A percentile compares a stretch with the other conserved stretches of the same genome.
These are phyloP conservation scores for Torulaspora quercuum DNA, from an alignment of 805 yeast species.

Conservation along the genomic window DNA sequence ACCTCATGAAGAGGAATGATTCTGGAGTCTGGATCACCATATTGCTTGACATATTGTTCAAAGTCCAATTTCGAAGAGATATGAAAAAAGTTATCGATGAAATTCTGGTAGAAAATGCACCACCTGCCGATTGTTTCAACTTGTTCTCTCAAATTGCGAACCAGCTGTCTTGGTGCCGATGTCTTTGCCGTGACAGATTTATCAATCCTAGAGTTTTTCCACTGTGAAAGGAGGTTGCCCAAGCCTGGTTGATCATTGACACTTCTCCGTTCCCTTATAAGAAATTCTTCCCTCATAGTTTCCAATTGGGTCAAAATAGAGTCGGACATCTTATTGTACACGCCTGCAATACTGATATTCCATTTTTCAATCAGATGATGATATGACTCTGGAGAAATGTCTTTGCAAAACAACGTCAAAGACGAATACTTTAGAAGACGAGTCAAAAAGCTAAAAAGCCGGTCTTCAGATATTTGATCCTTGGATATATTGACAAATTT, in stretches of 20 bases:
- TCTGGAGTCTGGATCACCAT: conserved; percentile 24
- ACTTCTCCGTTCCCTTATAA: conserved; percentile 1
- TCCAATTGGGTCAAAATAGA: conserved; percentile 10
- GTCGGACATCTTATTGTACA: conserved; percentile 36
- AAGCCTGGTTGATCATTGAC: conserved; percentile 10
- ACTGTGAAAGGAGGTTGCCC: conserved; percentile 6
- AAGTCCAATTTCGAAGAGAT: conserved; percentile 44
- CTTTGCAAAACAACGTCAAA: conserved; percentile 55
- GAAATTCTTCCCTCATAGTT: not conserved
- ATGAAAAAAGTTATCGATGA: conserved; percentile 45
- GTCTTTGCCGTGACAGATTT: not conserved
- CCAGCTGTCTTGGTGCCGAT: conserved; percentile 8
- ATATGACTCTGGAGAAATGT: conserved; percentile 49
- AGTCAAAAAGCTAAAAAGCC: conserved; percentile 35
- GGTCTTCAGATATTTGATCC: conserved; percentile 32
- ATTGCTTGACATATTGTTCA: conserved; percentile 40
- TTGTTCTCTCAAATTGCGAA: conserved; percentile 15
- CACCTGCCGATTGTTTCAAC: conserved; percentile 26
- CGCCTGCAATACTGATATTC: conserved; percentile 35
- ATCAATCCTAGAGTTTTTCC: conserved; percentile 3
- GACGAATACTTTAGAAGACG: conserved; percentile 47
- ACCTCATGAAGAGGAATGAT: conserved; percentile 33
- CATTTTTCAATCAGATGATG: conserved; percentile 42
- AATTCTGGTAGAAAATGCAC: conserved; percentile 47
- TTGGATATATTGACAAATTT: conserved; percentile 42